Evolutionary conservation across 371 early-diverging fungal species (phyloP).

Genomic region (Mortierella sp.): DNA sequence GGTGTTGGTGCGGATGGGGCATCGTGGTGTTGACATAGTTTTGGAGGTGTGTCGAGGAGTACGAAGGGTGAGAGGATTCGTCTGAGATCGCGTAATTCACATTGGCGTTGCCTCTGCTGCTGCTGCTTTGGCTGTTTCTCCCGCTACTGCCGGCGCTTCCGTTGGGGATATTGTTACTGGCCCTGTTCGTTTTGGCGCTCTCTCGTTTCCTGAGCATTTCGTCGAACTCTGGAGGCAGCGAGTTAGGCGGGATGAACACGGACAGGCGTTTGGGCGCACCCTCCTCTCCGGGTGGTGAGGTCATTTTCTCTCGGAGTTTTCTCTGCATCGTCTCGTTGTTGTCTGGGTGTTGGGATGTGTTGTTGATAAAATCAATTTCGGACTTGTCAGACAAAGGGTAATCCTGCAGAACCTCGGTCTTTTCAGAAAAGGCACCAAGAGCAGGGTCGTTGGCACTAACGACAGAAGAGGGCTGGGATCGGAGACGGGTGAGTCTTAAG

Average conservation of each 20-base stretch:
- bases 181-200: too few relatives aligned
- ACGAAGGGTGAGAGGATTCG: conserved; percentile 21
- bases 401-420: background rate
- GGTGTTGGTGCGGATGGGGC: background rate
- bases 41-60: conserved; percentile 40
- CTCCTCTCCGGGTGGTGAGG: too few relatives aligned
- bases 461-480: conserved; percentile 11
- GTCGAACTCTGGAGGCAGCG: too few relatives aligned
- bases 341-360: too few relatives aligned
- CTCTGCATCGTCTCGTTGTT: too few relatives aligned
- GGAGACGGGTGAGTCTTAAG: conserved; percentile 31
- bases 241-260: too few relatives aligned
- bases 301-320: too few relatives aligned
- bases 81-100: background rate
- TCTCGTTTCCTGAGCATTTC: too few relatives aligned
- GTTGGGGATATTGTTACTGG: too few relatives aligned
- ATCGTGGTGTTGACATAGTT: conserved; percentile 28
- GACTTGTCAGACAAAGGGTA: background rate
- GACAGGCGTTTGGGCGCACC: too few relatives aligned
- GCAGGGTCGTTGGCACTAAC: background rate
- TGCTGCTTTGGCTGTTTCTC: background rate
- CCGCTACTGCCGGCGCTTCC: too few relatives aligned
- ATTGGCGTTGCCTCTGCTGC: background rate
- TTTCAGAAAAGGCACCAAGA: background rate
- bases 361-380: background rate